These are phyloP conservation scores for Fraxinus cuspidata DNA, from an alignment of 257 asterid genomes.

Conservation along the genomic window DNA sequence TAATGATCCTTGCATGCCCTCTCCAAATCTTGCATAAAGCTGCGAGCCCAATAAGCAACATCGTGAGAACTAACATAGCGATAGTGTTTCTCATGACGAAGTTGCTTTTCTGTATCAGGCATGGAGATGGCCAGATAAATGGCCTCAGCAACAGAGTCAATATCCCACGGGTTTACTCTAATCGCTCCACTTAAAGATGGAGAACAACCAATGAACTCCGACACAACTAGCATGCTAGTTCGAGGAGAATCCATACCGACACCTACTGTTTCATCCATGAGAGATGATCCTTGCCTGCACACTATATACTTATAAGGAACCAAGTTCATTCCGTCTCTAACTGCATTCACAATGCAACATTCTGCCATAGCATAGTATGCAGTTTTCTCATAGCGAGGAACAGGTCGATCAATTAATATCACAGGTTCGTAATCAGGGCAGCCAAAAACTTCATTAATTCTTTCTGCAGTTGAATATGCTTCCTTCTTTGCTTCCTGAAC, in stretches of 20 bases:
- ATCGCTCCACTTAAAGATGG: conserved; percentile 92
- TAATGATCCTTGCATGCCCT: conserved; percentile 85
- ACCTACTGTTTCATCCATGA: conserved; percentile 52
- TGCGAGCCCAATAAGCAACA: conserved; percentile 86
- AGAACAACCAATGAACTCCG: conserved; percentile 91
- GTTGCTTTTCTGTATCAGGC: conserved; percentile 67
- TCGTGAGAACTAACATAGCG: conserved; percentile 87
- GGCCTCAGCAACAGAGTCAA: conserved; percentile 88
- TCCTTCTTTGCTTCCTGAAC: conserved; percentile 83
- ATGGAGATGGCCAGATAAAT: conserved; percentile 58
- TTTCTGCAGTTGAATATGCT: conserved; percentile 59
- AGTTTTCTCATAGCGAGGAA: conserved; percentile 76
- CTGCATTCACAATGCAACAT: conserved; percentile 92
- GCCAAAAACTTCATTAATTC: conserved; percentile 67
- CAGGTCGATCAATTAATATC: conserved; percentile 70
- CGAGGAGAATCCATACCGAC: conserved; percentile 45
- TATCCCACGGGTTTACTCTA: conserved; percentile 95
- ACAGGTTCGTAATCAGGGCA: conserved; percentile 61
- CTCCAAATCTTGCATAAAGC: conserved; percentile 85
- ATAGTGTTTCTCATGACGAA: conserved; percentile 88
- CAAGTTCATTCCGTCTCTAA: conserved; percentile 95
- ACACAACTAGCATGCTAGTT: conserved; percentile 86
- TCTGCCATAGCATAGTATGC: conserved; percentile 91
- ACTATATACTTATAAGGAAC: conserved; percentile 85
- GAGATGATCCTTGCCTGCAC: conserved; percentile 80